Evolutionary conservation across 2,329 filamentous ascomycete species (phyloP).

Genomic region (Cryphonectria nitschkei): DNA sequence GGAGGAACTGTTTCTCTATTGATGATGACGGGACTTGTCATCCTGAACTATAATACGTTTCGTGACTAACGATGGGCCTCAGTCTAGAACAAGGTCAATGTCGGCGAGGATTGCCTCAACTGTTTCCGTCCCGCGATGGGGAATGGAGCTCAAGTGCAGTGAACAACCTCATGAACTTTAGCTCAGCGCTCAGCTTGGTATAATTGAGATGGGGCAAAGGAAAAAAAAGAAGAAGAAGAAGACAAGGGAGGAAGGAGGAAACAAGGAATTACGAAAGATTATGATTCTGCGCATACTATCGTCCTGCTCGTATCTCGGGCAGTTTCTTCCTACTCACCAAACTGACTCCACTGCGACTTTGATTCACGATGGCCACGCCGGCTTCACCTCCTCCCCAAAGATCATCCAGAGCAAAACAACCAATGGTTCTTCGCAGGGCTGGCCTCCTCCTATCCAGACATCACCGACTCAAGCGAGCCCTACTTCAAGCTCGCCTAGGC

Average conservation of each 20-base stretch:
- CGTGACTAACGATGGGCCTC: background rate
- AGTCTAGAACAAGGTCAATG: background rate
- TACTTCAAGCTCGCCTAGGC: conserved; percentile 28
- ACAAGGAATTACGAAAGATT: background rate
- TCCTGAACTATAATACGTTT: no score
- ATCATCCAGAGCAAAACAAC: conserved; percentile 1
- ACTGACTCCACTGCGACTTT: background rate
- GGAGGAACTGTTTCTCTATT: background rate
- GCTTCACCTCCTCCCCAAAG: background rate
- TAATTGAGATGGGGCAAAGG: background rate
- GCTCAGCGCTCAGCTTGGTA: background rate
- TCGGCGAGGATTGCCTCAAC: conserved; percentile 6
- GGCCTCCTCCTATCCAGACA: conserved; percentile 26
- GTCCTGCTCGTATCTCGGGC: background rate
- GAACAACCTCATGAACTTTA: background rate
- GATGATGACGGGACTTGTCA: background rate
- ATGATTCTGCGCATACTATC: background rate
- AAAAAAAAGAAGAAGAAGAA: no score
- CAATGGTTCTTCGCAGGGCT: conserved; percentile 26
- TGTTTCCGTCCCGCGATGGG: no score
- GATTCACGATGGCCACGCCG: conserved; percentile 12
- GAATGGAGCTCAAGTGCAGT: background rate
- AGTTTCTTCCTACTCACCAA: background rate
- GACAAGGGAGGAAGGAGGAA: background rate
- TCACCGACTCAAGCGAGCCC: conserved; percentile 24